These are phyloP conservation scores for Hawksworthiomyces lignivorus DNA, from an alignment of 2,329 filamentous ascomycete genomes.

Conservation along the genomic window DNA sequence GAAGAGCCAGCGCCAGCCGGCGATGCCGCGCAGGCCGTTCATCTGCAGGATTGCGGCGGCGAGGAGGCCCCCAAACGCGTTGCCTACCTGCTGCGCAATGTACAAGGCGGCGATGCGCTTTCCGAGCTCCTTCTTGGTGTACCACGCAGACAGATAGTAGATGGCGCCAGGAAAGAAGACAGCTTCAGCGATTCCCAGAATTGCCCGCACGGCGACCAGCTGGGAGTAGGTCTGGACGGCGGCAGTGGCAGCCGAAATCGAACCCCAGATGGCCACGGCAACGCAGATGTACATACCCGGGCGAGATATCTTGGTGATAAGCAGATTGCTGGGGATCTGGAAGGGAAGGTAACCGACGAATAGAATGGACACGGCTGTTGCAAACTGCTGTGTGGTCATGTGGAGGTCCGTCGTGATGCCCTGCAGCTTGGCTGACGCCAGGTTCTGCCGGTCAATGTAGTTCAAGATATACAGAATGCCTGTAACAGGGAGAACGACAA, in stretches of 20 bases:
- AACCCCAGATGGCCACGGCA: slow-evolving; percentile 24
- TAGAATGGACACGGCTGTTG: slow-evolving; percentile 50
- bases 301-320: slow-evolving; percentile 10
- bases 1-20: slow-evolving; percentile 47
- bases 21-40: slow-evolving; percentile 36
- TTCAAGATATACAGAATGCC: slow-evolving; percentile 13
- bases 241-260: slow-evolving; percentile 26
- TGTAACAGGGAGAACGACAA: slow-evolving; percentile 10
- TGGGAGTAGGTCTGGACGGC: slow-evolving; percentile 25
- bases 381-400: slow-evolving; percentile 43
- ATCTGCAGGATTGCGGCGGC: slow-evolving; percentile 41
- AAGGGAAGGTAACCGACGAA: slow-evolving; percentile 58
- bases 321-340: slow-evolving; percentile 52
- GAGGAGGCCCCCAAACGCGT: slow-evolving; percentile 43
- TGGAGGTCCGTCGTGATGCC: slow-evolving; percentile 12
- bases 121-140: slow-evolving; percentile 30
- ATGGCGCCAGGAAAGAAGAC: slow-evolving; percentile 30
- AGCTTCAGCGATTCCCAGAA: slow-evolving; percentile 29
- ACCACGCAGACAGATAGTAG: slow-evolving; percentile 34
- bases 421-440: slow-evolving; percentile 13
- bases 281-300: slow-evolving; percentile 21
- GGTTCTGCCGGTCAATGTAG: slow-evolving; percentile 14
- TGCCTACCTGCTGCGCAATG: slow-evolving; percentile 26
- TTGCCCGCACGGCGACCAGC: slow-evolving; percentile 27
- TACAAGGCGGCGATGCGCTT: slow-evolving; percentile 29